Percentiles rank a stretch among this genome's conserved stretches.
Evolutionary conservation across 768 basidiomycete genomes (phyloP).

Genomic region (Naematelia aurantialba): DNA sequence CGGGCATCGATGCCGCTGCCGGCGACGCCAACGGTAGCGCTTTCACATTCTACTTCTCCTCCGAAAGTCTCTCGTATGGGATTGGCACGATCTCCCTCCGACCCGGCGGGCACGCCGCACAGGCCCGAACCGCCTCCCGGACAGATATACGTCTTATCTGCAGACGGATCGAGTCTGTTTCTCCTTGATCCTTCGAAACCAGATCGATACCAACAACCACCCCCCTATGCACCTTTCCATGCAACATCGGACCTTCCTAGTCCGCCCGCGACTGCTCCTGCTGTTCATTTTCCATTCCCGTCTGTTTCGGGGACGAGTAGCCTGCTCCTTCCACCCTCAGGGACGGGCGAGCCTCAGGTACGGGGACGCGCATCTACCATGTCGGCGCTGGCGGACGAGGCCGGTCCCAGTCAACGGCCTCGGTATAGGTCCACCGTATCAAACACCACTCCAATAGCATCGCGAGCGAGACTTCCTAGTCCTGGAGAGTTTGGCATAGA

Average conservation of each 20-base stretch:
- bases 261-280: neutral
- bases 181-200: slow-evolving; percentile 40
- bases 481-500: neutral
- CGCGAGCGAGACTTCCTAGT: neutral
- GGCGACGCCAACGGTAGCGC: neutral
- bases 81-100: neutral
- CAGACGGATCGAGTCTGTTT: slow-evolving; percentile 44
- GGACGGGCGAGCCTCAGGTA: neutral
- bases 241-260: neutral
- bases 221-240: slow-evolving; percentile 37
- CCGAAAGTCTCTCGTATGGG: neutral
- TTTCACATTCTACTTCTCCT: neutral
- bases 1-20: no score
- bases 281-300: neutral
- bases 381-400: neutral
- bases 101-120: neutral
- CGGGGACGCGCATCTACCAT: neutral
- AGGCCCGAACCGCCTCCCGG: neutral
- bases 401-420: neutral
- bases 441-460: neutral
- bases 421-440: neutral
- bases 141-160: slow-evolving; percentile 44
- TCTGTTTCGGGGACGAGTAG: neutral
- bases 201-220: slow-evolving; percentile 32
- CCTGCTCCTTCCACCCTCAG: neutral